A percentile compares a stretch with the other conserved stretches of the same genome.
Evolutionary conservation across 352 stramenopile species (phyloP).

Genomic region (Phytophthora pini): DNA sequence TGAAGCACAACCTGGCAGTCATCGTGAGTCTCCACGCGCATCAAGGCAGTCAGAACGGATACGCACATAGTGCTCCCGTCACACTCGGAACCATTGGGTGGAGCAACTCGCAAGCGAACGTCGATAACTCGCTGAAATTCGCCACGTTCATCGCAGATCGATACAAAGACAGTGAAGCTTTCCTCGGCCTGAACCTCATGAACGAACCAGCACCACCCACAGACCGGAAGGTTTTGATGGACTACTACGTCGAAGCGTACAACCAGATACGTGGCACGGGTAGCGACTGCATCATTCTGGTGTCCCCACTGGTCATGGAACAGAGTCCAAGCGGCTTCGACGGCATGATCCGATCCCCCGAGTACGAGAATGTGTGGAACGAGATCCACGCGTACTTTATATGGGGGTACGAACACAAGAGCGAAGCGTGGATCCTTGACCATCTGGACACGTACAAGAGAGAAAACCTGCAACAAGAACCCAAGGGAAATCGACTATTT

Average conservation of each 20-base stretch:
- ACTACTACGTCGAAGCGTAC: constrained; percentile 57
- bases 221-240: constrained; percentile 12
- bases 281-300: constrained; percentile 52
- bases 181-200: constrained; percentile 1
- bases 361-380: constrained; percentile 65
- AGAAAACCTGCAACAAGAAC: constrained; percentile 6
- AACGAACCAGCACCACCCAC: not conserved
- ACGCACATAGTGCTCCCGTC: not conserved
- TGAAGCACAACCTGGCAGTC: not conserved
- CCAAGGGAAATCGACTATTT: constrained; percentile 26
- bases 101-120: constrained; percentile 14
- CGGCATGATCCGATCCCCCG: constrained; percentile 31
- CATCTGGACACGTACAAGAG: constrained; percentile 30
- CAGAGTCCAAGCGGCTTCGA: constrained; percentile 32
- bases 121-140: not conserved
- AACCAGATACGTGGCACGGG: constrained; percentile 36
- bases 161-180: not conserved
- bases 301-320: constrained; percentile 9
- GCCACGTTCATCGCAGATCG: not conserved
- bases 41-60: not conserved
- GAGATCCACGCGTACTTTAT: constrained; percentile 70
- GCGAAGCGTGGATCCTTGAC: constrained; percentile 24
- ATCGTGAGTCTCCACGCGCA: not conserved
- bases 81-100: not conserved
- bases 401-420: constrained; percentile 40